A percentile compares a stretch with the other conserved stretches of the same genome.
Conservation (phyloP, 2,329 filamentous ascomycete genomes). For the Fulvia fulva region DNA sequence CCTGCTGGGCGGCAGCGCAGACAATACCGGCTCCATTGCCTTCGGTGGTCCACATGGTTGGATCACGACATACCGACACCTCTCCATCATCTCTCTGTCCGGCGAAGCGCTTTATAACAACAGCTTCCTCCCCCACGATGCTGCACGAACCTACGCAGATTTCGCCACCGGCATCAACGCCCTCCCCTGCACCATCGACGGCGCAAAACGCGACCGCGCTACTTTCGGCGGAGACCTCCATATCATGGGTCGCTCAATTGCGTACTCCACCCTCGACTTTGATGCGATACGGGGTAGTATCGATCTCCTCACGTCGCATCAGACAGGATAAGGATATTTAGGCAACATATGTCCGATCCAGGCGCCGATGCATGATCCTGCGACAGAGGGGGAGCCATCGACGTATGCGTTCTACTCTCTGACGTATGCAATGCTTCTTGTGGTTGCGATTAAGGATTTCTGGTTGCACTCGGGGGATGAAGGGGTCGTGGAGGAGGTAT, state of each 20-base stretch:
- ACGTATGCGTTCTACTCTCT: conserved; percentile 19
- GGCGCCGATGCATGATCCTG: conserved; percentile 8
- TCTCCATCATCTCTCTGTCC: too few species aligned
- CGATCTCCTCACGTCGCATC: conserved; percentile 11
- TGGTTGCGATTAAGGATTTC: conserved; percentile 14
- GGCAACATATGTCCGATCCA: conserved; percentile 19
- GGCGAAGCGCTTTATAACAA: too few species aligned
- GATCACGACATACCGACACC: too few species aligned
- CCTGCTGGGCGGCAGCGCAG: background rate
- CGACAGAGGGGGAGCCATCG: conserved; percentile 7
- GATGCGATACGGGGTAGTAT: conserved; percentile 3
- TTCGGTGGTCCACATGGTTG: too few species aligned
- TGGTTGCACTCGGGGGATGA: conserved; percentile 9
- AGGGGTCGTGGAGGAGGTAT: conserved; percentile 1
- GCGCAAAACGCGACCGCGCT: conserved; percentile 18
- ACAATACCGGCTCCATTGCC: too few species aligned
- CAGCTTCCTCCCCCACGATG: background rate
- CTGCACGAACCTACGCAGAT: conserved; percentile 7
- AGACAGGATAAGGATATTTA: conserved; percentile 13
- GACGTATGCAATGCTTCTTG: conserved; percentile 12
- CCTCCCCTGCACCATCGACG: conserved; percentile 14
- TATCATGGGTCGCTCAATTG: too few species aligned
- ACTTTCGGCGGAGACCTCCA: conserved; percentile 14
- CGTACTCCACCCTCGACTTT: too few species aligned
- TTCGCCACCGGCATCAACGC: conserved; percentile 13